A percentile compares a stretch with the other conserved stretches of the same genome.
Evolutionary conservation across 805 yeast species (phyloP).

Genomic region (Ogataea corticis): DNA sequence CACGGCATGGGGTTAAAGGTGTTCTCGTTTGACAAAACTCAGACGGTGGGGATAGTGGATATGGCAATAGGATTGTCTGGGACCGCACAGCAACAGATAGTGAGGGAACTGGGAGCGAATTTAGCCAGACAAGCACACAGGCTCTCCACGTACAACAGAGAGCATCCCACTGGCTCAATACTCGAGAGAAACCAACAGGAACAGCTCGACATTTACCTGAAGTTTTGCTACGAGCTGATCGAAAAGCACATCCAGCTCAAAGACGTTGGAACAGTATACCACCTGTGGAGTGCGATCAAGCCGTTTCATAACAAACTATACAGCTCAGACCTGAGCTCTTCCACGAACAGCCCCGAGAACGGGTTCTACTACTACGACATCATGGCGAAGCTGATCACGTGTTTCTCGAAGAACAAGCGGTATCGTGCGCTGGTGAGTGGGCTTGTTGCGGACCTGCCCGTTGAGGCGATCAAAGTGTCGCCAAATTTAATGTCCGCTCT

Average conservation of each 20-base stretch:
- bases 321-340: slow-evolving; percentile 25
- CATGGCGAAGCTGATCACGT: slow-evolving; percentile 26
- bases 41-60: slow-evolving; percentile 12
- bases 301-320: slow-evolving; percentile 33
- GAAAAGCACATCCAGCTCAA: slow-evolving; percentile 23
- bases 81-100: slow-evolving; percentile 7
- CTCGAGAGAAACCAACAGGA: slow-evolving; percentile 16
- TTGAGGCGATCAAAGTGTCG: slow-evolving; percentile 33
- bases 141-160: not conserved
- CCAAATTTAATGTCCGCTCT: slow-evolving; percentile 37
- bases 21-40: slow-evolving; percentile 12
- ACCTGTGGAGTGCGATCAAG: slow-evolving; percentile 29
- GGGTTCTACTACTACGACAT: slow-evolving; percentile 32
- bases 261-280: slow-evolving; percentile 31
- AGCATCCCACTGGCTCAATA: slow-evolving; percentile 6
- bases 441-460: slow-evolving; percentile 33
- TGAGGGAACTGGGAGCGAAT: slow-evolving; percentile 15
- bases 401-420: slow-evolving; percentile 33
- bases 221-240: slow-evolving; percentile 30
- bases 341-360: slow-evolving; percentile 30
- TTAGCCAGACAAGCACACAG: slow-evolving; percentile 9
- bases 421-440: slow-evolving; percentile 28
- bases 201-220: slow-evolving; percentile 28
- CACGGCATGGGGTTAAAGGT: slow-evolving; percentile 4
- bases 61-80: too few species aligned